These are phyloP conservation scores for Scedosporium dehoogii DNA, from an alignment of 2,329 filamentous ascomycete species.

Conservation along the genomic window DNA sequence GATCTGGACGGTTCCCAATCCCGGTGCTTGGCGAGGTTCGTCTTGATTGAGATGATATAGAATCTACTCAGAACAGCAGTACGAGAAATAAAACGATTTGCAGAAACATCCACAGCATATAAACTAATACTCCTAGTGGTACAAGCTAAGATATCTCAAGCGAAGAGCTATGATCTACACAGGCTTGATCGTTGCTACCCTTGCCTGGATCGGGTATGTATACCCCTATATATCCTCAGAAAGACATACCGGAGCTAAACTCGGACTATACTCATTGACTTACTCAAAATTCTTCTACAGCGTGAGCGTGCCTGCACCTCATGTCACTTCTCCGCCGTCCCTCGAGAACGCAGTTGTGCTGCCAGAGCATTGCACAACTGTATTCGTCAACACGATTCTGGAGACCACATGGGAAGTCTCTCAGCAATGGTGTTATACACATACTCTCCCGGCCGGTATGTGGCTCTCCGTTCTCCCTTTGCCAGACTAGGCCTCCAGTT, in stretches of 20 bases:
- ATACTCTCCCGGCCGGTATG: neutral
- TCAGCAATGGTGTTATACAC: neutral
- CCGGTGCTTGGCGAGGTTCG: neutral
- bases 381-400: neutral
- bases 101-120: no score
- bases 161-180: neutral
- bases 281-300: neutral
- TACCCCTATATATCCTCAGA: neutral
- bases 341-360: neutral
- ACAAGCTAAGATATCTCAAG: neutral
- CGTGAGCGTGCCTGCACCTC: neutral
- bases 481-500: no score
- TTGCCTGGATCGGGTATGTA: neutral
- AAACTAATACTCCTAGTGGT: neutral
- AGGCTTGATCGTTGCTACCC: neutral
- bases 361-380: neutral
- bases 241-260: neutral
- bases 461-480: no score
- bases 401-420: neutral
- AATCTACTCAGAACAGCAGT: no score
- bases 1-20: neutral
- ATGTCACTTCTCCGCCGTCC: neutral
- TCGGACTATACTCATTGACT: neutral
- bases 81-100: no score
- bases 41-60: no score